Evolutionary conservation across 306 rosid species (phyloP).

Genomic region (Inga oerstediana): DNA sequence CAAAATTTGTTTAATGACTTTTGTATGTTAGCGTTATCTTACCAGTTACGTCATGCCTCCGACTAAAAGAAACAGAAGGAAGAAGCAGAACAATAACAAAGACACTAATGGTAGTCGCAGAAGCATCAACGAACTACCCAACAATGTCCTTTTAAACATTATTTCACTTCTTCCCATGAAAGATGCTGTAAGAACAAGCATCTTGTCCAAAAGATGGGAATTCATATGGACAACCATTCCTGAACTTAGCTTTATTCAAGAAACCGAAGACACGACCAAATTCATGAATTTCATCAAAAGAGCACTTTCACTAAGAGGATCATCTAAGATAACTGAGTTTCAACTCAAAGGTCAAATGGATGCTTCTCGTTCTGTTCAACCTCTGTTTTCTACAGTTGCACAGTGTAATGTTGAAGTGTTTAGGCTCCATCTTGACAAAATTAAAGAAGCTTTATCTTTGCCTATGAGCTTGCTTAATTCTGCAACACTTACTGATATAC

Average conservation of each 20-base stretch:
- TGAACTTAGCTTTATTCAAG: neutral
- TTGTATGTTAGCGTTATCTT: neutral
- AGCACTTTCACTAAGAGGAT: slow-evolving; percentile 11
- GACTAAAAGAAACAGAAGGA: neutral
- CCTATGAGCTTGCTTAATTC: neutral
- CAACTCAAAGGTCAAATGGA: neutral
- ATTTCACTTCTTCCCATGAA: neutral
- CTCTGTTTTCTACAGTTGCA: neutral
- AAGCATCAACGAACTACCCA: neutral
- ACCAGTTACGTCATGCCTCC: neutral
- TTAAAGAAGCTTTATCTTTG: neutral
- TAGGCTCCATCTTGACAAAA: neutral
- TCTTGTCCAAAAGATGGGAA: slow-evolving; percentile 33
- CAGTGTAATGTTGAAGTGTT: neutral
- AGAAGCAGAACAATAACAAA: neutral
- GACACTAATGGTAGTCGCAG: neutral
- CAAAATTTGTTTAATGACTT: neutral
- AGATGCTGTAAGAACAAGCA: slow-evolving; percentile 21
- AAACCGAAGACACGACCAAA: neutral
- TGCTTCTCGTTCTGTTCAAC: neutral
- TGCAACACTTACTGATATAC: neutral
- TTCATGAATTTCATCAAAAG: slow-evolving; percentile 26
- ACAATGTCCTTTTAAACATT: neutral
- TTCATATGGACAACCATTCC: slow-evolving; percentile 27
- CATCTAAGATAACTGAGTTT: neutral